phyloP scores from a whole-genome alignment of 2,329 filamentous ascomycete species.

The Elsinoe arachidis region DNA sequence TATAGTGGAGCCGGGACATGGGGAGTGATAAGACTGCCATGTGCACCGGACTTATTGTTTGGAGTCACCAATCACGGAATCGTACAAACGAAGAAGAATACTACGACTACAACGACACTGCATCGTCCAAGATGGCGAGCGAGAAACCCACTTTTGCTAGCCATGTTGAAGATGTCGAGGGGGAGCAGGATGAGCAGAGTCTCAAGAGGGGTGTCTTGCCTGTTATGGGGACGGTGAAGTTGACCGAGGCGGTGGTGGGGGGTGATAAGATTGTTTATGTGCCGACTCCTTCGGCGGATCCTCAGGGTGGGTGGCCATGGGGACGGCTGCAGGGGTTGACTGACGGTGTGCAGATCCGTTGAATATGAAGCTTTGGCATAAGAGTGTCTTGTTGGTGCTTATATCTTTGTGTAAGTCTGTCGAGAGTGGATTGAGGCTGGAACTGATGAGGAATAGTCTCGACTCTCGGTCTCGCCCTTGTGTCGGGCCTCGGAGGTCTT shows the following conservation, averaged over 20 bases:
- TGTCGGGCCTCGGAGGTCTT: slow-evolving; percentile 9
- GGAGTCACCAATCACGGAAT: too few relatives aligned
- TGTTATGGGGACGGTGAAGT: neutral
- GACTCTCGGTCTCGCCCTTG: neutral
- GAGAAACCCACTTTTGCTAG: neutral
- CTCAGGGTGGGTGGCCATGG: neutral
- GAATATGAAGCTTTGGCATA: slow-evolving; percentile 15
- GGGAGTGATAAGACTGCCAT: too few relatives aligned
- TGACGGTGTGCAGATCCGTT: slow-evolving; percentile 12
- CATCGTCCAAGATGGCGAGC: too few relatives aligned
- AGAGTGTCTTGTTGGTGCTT: slow-evolving; percentile 14
- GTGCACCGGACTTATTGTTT: too few relatives aligned
- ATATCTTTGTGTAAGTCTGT: slow-evolving; percentile 12
- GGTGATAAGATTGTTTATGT: slow-evolving; percentile 12
- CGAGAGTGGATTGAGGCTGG: too few relatives aligned
- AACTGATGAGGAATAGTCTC: neutral
- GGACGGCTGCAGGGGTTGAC: neutral
- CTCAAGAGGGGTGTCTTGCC: neutral
- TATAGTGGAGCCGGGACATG: too few relatives aligned
- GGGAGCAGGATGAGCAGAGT: neutral
- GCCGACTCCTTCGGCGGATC: slow-evolving; percentile 14
- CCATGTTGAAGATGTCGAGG: neutral
- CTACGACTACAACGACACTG: too few relatives aligned
- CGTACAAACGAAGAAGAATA: too few relatives aligned
- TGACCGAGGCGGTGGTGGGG: neutral